Conservation (phyloP, 768 basidiomycete genomes). For the Cystofilobasidium macerans region DNA sequence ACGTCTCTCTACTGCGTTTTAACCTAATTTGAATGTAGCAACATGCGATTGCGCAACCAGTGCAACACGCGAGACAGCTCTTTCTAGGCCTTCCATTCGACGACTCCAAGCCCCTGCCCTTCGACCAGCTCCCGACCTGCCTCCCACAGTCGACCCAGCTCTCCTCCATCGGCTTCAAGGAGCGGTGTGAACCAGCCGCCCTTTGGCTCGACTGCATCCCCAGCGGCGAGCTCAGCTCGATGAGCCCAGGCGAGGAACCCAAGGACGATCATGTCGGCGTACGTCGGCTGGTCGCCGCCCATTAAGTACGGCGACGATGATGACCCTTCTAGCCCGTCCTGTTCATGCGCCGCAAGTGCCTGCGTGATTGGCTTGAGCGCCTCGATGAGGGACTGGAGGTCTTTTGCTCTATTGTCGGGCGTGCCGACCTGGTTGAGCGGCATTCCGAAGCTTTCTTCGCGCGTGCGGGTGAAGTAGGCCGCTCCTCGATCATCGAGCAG, state of each 20-base stretch:
- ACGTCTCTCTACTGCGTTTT: no score
- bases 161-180: background rate
- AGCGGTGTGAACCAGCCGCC: background rate
- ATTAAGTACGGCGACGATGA: background rate
- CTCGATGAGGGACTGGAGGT: background rate
- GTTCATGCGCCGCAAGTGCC: background rate
- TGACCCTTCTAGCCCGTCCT: background rate
- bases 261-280: slow-evolving; percentile 7
- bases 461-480: background rate
- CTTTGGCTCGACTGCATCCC: background rate
- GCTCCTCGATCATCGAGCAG: slow-evolving; percentile 1
- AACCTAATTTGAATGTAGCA: no score
- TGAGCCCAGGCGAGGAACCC: slow-evolving; percentile 7
- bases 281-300: slow-evolving; percentile 1
- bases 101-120: slow-evolving; percentile 2
- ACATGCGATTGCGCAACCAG: no score
- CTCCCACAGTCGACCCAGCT: slow-evolving; percentile 1
- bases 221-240: background rate
- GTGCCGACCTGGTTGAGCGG: background rate
- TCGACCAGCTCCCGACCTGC: background rate
- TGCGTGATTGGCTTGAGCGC: background rate
- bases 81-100: background rate
- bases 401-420: background rate
- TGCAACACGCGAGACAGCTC: no score
- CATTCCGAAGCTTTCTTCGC: background rate